Evolutionary conservation across 1,284 basidiomycete genomes (phyloP).

Genomic region (Phaffia rhodozyma): DNA sequence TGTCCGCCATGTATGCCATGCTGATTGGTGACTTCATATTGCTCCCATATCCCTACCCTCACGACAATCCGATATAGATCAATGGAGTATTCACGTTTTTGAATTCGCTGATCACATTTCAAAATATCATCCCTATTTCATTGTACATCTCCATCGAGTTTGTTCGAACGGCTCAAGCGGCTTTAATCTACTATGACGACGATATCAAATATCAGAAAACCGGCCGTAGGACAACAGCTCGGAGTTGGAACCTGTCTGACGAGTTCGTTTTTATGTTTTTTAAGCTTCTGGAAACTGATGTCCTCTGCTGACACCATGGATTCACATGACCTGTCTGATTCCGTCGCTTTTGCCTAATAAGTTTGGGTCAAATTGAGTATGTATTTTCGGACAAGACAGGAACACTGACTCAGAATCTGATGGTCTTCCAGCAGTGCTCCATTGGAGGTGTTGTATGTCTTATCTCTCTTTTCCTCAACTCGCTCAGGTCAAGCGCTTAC

Average conservation of each 20-base stretch:
- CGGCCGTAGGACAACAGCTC: constrained; percentile 81
- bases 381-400: constrained; percentile 84
- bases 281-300: too few relatives aligned
- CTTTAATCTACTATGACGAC: constrained; percentile 64
- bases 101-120: constrained; percentile 75
- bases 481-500: constrained; percentile 55
- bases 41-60: background rate
- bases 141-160: constrained; percentile 73
- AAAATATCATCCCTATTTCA: constrained; percentile 95
- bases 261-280: constrained; percentile 37
- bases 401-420: constrained; percentile 88
- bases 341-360: background rate
- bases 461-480: constrained; percentile 51
- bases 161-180: constrained; percentile 46
- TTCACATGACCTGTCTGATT: background rate
- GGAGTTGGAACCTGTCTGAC: constrained; percentile 98
- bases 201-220: constrained; percentile 92
- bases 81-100: background rate
- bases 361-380: constrained; percentile 48
- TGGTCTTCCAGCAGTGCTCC: constrained; percentile 97
- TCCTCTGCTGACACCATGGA: background rate
- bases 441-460: constrained; percentile 75
- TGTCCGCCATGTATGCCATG: background rate
- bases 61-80: too few relatives aligned
- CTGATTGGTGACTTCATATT: background rate